A percentile compares a stretch with the other conserved stretches of the same genome.
Conservation (phyloP, 768 basidiomycete species). For the Pleurotus salmoneostramineus region DNA sequence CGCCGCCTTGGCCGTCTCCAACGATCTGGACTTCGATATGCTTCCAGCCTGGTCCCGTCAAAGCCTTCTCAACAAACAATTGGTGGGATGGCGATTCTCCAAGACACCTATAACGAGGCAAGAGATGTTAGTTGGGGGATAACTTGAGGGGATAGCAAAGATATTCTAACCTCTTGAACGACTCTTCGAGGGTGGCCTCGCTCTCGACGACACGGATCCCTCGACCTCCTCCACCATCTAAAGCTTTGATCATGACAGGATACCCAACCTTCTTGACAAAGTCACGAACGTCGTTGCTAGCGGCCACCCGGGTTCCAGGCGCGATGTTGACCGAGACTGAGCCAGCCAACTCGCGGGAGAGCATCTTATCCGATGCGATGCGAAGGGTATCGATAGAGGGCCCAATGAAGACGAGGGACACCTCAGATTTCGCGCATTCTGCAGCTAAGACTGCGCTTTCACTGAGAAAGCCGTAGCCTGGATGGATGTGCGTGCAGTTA, state of each 20-base stretch:
- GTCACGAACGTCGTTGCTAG: constrained; percentile 19
- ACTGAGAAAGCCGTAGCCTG: constrained; percentile 83
- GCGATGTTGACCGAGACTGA: constrained; percentile 26
- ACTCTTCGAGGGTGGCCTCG: constrained; percentile 65
- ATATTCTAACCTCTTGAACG: constrained; percentile 56
- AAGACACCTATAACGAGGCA: constrained; percentile 19
- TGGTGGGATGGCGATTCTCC: constrained; percentile 34
- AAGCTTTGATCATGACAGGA: constrained; percentile 84
- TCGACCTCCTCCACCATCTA: constrained; percentile 86
- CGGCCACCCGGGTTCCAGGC: constrained; percentile 22
- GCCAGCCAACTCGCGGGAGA: constrained; percentile 27
- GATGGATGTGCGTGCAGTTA: constrained; percentile 33
- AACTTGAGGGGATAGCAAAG: not conserved
- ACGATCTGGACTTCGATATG: constrained; percentile 89
- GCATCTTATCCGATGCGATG: constrained; percentile 46
- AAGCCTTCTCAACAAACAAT: constrained; percentile 83
- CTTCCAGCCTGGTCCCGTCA: constrained; percentile 69
- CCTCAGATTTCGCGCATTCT: constrained; percentile 72
- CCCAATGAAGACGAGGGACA: constrained; percentile 68
- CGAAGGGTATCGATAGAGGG: constrained; percentile 79
- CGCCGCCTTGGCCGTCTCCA: constrained; percentile 73
- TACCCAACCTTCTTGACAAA: constrained; percentile 27
- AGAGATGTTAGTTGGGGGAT: not conserved
- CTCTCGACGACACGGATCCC: constrained; percentile 85
- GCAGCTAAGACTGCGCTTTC: constrained; percentile 80